Evolutionary conservation across 768 basidiomycete genomes (phyloP).

Genomic region (Leccinum variicolor): DNA sequence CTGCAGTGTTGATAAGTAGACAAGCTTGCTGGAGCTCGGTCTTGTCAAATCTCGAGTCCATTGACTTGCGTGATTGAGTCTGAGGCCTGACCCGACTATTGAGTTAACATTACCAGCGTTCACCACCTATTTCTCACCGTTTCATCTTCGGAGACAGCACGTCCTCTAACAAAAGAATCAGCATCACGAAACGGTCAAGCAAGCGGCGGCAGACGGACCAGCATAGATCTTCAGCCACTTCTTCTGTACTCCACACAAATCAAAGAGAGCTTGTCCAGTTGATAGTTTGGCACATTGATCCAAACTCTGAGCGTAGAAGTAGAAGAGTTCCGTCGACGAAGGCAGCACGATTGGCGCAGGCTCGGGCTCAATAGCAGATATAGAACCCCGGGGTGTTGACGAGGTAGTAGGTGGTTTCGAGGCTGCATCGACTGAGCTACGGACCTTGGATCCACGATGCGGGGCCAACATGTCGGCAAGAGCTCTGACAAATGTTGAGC

Average conservation of each 20-base stretch:
- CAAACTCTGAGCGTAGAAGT: conserved; percentile 92
- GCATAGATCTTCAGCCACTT: conserved; percentile 96
- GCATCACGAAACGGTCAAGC: not conserved
- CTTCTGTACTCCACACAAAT: conserved; percentile 76
- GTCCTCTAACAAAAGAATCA: conserved; percentile 64
- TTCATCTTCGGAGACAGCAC: conserved; percentile 74
- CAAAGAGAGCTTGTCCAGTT: conserved; percentile 78
- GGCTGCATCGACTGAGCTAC: conserved; percentile 64
- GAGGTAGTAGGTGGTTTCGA: conserved; percentile 23
- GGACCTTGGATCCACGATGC: conserved; percentile 61
- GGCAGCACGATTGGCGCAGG: conserved; percentile 71
- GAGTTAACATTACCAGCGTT: not conserved
- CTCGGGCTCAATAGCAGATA: conserved; percentile 41
- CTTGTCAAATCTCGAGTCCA: conserved; percentile 75
- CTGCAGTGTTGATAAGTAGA: conserved; percentile 93
- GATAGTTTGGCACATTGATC: conserved; percentile 93
- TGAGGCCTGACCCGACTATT: conserved; percentile 35
- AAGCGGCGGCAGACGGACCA: conserved; percentile 43
- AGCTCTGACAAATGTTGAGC: conserved; percentile 46
- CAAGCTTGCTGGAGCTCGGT: conserved; percentile 79
- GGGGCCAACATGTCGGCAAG: conserved; percentile 87
- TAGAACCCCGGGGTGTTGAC: conserved; percentile 35
- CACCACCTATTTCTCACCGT: conserved; percentile 42
- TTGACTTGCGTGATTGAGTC: conserved; percentile 57
- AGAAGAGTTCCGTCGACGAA: conserved; percentile 95